phyloP scores from a whole-genome alignment of 805 yeast genomes.

The Candida maltosa region DNA sequence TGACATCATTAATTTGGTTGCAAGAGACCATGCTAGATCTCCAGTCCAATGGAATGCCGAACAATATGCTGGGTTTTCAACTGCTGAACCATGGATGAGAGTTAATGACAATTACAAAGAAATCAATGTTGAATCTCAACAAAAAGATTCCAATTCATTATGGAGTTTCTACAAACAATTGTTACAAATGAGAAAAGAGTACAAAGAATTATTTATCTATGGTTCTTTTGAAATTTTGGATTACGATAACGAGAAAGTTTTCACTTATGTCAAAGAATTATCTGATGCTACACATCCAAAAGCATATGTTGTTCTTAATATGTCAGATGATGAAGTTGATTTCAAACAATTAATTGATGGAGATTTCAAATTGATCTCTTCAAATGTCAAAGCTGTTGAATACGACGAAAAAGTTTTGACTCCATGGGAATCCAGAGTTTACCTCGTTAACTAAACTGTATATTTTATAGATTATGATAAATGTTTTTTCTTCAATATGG shows the following conservation, averaged over 20 bases:
- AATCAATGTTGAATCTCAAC: slow-evolving; percentile 47
- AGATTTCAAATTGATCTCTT: slow-evolving; percentile 25
- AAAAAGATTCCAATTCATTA: slow-evolving; percentile 43
- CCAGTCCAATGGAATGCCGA: slow-evolving; percentile 54
- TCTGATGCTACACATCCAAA: slow-evolving; percentile 14
- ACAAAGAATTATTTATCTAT: slow-evolving; percentile 41
- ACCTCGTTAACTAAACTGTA: slow-evolving; percentile 11
- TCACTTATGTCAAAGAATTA: slow-evolving; percentile 32
- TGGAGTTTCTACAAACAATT: slow-evolving; percentile 45
- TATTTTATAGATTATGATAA: not conserved
- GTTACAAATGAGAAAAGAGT: slow-evolving; percentile 40
- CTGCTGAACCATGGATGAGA: slow-evolving; percentile 50
- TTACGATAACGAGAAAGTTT: slow-evolving; percentile 37
- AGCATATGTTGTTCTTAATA: slow-evolving; percentile 44
- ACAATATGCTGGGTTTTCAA: slow-evolving; percentile 46
- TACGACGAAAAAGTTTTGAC: slow-evolving; percentile 23
- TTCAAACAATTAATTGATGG: slow-evolving; percentile 29
- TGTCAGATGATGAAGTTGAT: slow-evolving; percentile 28
- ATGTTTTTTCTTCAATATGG: too few relatives aligned
- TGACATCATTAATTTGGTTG: slow-evolving; percentile 33
- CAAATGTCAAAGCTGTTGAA: slow-evolving; percentile 19
- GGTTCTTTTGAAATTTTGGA: slow-evolving; percentile 46
- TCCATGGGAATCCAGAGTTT: slow-evolving; percentile 48
- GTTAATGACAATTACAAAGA: slow-evolving; percentile 48
- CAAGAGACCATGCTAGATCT: slow-evolving; percentile 54